These are phyloP conservation scores for Ascobolus immersus DNA, from an alignment of 495 filamentous ascomycete genomes.

Conservation along the genomic window DNA sequence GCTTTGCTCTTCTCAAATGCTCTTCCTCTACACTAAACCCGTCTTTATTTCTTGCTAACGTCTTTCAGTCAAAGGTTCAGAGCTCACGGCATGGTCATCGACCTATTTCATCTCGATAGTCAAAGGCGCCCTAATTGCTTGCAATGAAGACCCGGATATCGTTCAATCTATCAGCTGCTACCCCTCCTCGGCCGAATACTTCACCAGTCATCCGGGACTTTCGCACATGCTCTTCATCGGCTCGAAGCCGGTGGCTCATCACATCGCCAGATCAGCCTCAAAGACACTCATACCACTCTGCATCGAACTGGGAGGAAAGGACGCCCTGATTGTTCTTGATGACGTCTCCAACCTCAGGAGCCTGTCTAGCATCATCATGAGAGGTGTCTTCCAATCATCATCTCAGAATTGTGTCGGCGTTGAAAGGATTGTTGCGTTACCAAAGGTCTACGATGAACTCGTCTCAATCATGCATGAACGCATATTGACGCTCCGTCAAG, in stretches of 20 bases:
- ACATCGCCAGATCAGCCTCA: slow-evolving; percentile 64
- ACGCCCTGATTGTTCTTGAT: slow-evolving; percentile 77
- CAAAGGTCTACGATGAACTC: slow-evolving; percentile 44
- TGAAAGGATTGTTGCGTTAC: slow-evolving; percentile 67
- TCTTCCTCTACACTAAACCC: too few relatives aligned
- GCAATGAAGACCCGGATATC: slow-evolving; percentile 59
- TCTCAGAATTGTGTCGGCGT: slow-evolving; percentile 97
- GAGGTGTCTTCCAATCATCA: slow-evolving; percentile 84
- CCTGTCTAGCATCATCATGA: slow-evolving; percentile 58
- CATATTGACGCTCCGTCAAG: slow-evolving; percentile 45
- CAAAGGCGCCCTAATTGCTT: slow-evolving; percentile 50
- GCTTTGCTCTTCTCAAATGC: neutral
- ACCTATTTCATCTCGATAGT: slow-evolving; percentile 55
- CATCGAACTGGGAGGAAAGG: slow-evolving; percentile 85
- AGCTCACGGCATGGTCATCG: slow-evolving; percentile 79
- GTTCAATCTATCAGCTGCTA: slow-evolving; percentile 71
- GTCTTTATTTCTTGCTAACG: slow-evolving; percentile 2
- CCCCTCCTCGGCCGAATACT: slow-evolving; percentile 48
- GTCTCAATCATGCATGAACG: slow-evolving; percentile 42
- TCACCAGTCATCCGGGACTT: slow-evolving; percentile 71
- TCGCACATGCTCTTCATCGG: slow-evolving; percentile 96
- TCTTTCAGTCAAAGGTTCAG: slow-evolving; percentile 49
- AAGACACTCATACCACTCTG: slow-evolving; percentile 59
- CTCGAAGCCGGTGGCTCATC: slow-evolving; percentile 59
- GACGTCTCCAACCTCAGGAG: slow-evolving; percentile 34